These are phyloP conservation scores for Fusarium guadeloupense DNA, from an alignment of 2,329 filamentous ascomycete species.

Conservation along the genomic window DNA sequence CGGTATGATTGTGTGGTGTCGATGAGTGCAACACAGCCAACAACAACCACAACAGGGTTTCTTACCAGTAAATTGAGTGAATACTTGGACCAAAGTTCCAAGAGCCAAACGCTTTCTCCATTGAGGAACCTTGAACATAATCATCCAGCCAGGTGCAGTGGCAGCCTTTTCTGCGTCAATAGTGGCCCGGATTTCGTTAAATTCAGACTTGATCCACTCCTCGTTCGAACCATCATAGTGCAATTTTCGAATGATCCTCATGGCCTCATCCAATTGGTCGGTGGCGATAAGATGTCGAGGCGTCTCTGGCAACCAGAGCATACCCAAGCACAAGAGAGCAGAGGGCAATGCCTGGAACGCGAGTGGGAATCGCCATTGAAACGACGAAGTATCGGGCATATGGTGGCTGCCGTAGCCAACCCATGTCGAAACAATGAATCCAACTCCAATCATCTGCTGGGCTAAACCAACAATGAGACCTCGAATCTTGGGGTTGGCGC, in stretches of 20 bases:
- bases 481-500: constrained; percentile 36
- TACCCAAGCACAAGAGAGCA: constrained; percentile 32
- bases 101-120: constrained; percentile 67
- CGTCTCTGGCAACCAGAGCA: constrained; percentile 42
- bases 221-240: constrained; percentile 63
- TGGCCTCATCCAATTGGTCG: constrained; percentile 53
- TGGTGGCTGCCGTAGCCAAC: constrained; percentile 46
- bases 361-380: constrained; percentile 48
- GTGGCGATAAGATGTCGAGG: constrained; percentile 46
- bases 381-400: constrained; percentile 39
- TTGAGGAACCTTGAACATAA: constrained; percentile 64
- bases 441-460: constrained; percentile 63
- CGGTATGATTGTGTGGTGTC: background rate
- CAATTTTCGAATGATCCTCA: constrained; percentile 54
- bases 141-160: constrained; percentile 55
- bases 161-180: constrained; percentile 52
- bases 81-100: constrained; percentile 66
- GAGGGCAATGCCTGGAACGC: constrained; percentile 40
- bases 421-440: constrained; percentile 63
- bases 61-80: constrained; percentile 60
- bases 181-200: constrained; percentile 64
- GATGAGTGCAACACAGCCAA: no score
- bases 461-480: constrained; percentile 61
- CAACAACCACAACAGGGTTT: no score
- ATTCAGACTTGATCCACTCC: constrained; percentile 64